Conservation (phyloP, 495 filamentous ascomycete species). For the Coniosporium apollinis region DNA sequence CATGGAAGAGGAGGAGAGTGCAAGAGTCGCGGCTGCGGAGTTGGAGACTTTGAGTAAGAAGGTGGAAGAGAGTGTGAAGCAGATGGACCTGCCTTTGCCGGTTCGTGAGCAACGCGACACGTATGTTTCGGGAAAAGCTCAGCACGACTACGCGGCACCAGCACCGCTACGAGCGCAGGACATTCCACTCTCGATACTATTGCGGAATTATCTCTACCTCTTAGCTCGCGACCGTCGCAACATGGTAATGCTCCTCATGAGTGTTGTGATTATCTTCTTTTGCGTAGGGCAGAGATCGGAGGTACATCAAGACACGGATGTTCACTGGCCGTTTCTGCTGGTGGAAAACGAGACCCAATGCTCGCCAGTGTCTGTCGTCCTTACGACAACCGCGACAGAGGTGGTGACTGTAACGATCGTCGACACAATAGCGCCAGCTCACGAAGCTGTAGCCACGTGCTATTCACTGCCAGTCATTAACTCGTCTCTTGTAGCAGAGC, state of each 20-base stretch:
- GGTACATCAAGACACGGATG: too few species aligned
- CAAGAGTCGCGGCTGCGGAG: background rate
- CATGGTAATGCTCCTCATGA: conserved; percentile 45
- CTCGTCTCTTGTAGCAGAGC: too few species aligned
- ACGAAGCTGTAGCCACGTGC: too few species aligned
- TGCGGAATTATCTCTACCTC: conserved; percentile 52
- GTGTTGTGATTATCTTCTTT: too few species aligned
- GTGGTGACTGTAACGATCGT: too few species aligned
- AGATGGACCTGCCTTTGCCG: background rate
- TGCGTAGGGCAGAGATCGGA: too few species aligned
- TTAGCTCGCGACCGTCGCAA: conserved; percentile 55
- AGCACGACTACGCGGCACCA: background rate
- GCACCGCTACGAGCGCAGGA: conserved; percentile 4
- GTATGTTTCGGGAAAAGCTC: background rate
- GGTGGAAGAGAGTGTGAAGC: background rate
- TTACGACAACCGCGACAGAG: too few species aligned
- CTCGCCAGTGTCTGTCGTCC: too few species aligned
- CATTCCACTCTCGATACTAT: conserved; percentile 27
- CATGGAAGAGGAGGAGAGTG: conserved; percentile 7
- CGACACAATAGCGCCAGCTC: too few species aligned
- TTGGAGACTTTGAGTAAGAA: background rate
- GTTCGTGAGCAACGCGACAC: background rate
- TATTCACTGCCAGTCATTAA: too few species aligned
- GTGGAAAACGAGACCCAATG: too few species aligned
- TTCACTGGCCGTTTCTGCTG: too few species aligned